Conservation (phyloP, 2,329 filamentous ascomycete species). For the Davidsoniella virescens region DNA sequence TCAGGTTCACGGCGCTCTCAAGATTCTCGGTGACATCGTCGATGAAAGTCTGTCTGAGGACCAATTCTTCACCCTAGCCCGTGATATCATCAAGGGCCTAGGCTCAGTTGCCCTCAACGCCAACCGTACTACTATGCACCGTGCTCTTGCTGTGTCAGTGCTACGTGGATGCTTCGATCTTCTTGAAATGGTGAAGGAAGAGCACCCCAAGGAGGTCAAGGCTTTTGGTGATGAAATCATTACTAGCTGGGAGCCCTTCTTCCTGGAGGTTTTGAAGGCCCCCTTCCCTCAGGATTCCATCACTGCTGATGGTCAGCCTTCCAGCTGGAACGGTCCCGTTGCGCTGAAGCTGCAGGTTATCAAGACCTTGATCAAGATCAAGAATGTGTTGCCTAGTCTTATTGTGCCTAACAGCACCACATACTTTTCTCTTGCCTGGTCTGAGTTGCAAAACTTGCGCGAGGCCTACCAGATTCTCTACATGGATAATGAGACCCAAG, state of each 20-base stretch:
- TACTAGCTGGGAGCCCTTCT: conserved; percentile 75
- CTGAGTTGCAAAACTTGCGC: conserved; percentile 63
- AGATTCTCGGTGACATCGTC: conserved; percentile 75
- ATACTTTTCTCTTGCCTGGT: conserved; percentile 79
- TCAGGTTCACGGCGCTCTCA: conserved; percentile 77
- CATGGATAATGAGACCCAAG: conserved; percentile 70
- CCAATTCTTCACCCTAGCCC: conserved; percentile 82
- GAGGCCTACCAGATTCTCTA: conserved; percentile 66
- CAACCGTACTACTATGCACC: conserved; percentile 54
- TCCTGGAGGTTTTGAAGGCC: conserved; percentile 61
- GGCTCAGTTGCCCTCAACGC: conserved; percentile 69
- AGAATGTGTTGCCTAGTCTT: conserved; percentile 64
- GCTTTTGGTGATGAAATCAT: conserved; percentile 78
- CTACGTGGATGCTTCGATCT: conserved; percentile 89
- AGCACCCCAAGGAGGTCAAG: conserved; percentile 74
- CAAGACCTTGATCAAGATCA: conserved; percentile 82
- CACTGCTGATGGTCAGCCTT: conserved; percentile 34
- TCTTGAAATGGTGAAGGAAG: conserved; percentile 90
- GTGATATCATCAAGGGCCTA: conserved; percentile 68
- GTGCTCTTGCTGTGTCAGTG: conserved; percentile 75
- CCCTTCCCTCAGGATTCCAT: conserved; percentile 49
- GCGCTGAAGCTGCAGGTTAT: conserved; percentile 87
- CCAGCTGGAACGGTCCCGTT: conserved; percentile 64
- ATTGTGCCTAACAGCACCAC: conserved; percentile 67
- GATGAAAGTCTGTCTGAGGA: conserved; percentile 88